Base-by-base conservation (phyloP, 129 eudicot species). In the Flaveria robusta region DNA sequence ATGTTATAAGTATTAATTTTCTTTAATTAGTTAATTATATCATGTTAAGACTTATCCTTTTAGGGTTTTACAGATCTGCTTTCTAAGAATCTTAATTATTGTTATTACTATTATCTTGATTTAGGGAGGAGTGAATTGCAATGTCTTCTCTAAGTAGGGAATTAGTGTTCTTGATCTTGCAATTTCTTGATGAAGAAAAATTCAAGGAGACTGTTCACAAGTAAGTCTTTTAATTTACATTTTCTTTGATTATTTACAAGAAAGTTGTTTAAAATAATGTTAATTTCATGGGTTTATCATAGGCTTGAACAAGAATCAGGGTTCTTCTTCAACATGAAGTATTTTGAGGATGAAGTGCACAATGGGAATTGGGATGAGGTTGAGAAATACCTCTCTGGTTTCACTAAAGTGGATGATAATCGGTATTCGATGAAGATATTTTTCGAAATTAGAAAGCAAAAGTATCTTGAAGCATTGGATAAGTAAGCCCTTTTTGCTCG, bases 401-500 rank as follows among this genome's bases (percentile, higher is more conserved):
- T 47, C 41, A 70, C 74, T 12, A 70, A 70, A 70, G 74, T 70
- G 13, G 62, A 70, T n/a, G 62, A 47, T 70, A 49, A 70, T 70
- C 74, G 62, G 8, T 70, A 70, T 24, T 47, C 59, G 34, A 70
- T 47, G 60, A 70, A 70, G 45, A 69, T 93, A 16, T 93, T 93
- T 77, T 93, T 90, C 63, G 98, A 90, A 42, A 93, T 93, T 49
- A 77, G 97, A 82, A 93, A 93, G 85, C 98, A 93, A 80, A 93
- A 93, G 90, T 93, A 93, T 80, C 94, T 93, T 29, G 97, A 93
- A 87, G 98, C 98, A 74, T 84, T 93, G 86, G 98, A 93, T 72
- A 90, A 90, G 98, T 90, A 81, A 86, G 88, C 72, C 60, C 41
- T 47, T 20, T 11, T n/a, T 1, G 9, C 3, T 63, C 71, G 13